Conservation (phyloP, 768 basidiomycete genomes). For the Psilocybe tampanensis region DNA sequence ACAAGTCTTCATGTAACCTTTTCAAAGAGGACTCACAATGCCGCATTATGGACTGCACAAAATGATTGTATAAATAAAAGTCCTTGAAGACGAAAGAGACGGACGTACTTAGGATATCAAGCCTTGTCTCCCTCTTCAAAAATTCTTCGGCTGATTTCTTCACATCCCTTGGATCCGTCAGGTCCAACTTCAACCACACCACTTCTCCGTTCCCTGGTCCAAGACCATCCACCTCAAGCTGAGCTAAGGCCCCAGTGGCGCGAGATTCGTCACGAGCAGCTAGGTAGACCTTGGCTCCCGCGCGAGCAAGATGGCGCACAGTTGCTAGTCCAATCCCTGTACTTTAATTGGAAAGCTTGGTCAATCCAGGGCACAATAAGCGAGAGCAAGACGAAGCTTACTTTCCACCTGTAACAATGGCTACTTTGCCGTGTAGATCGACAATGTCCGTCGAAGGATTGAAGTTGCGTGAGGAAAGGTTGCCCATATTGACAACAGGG, state of each 20-base stretch:
- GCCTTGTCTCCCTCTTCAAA: constrained; percentile 46
- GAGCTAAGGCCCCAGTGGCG: constrained; percentile 49
- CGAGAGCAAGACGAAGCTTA: neutral
- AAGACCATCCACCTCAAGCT: constrained; percentile 45
- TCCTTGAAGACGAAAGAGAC: neutral
- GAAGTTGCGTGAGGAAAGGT: constrained; percentile 23
- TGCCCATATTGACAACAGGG: neutral
- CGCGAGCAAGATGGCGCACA: constrained; percentile 50
- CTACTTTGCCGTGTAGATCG: constrained; percentile 46
- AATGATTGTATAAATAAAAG: too few species aligned
- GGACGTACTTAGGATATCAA: constrained; percentile 53
- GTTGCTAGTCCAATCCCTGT: constrained; percentile 31
- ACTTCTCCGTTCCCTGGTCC: constrained; percentile 48
- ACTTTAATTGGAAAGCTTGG: neutral
- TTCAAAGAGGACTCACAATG: constrained; percentile 34
- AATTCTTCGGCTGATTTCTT: constrained; percentile 52
- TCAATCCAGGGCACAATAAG: neutral
- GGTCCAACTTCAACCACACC: constrained; percentile 52
- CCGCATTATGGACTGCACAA: constrained; percentile 59
- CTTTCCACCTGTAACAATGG: constrained; percentile 29
- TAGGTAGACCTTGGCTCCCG: constrained; percentile 63
- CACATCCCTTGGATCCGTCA: constrained; percentile 49
- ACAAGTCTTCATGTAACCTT: too few species aligned
- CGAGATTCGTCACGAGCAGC: constrained; percentile 49
- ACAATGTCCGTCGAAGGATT: constrained; percentile 35